A percentile compares a stretch with the other conserved stretches of the same genome.
These are phyloP conservation scores for Penicillium sp. DNA, from an alignment of 2,329 filamentous ascomycete genomes.

Conservation along the genomic window DNA sequence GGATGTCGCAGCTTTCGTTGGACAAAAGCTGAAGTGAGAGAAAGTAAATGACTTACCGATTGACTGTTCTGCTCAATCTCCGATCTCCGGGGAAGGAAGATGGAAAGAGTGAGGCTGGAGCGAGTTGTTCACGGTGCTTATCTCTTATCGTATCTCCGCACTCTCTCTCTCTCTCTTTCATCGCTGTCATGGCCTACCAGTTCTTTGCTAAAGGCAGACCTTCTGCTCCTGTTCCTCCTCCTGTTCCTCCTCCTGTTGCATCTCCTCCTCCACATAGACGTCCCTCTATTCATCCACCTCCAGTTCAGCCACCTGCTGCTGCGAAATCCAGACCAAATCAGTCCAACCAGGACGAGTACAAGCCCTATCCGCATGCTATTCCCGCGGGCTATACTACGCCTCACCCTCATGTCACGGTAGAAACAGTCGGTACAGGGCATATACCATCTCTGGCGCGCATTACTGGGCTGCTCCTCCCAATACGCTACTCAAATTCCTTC, in stretches of 20 bases:
- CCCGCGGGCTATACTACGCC: conserved; percentile 30
- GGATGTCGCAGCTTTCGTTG: background rate
- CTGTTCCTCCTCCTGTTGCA: conserved; percentile 18
- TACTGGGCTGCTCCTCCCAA: conserved; percentile 55
- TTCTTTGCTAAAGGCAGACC: conserved; percentile 35
- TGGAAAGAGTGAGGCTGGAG: conserved; percentile 22
- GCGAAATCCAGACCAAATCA: conserved; percentile 24
- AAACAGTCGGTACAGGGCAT: conserved; percentile 50
- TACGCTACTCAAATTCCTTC: conserved; percentile 58
- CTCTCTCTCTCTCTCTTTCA: conserved; percentile 14
- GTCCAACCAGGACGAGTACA: conserved; percentile 24
- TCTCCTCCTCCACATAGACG: conserved; percentile 18
- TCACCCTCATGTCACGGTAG: conserved; percentile 51
- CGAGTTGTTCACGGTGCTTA: conserved; percentile 21
- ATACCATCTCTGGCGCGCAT: conserved; percentile 55
- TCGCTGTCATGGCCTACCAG: conserved; percentile 33
- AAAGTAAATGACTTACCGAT: conserved; percentile 12
- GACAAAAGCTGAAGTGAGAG: background rate
- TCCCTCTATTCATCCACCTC: conserved; percentile 32
- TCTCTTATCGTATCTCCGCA: conserved; percentile 38
- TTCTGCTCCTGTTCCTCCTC: conserved; percentile 17
- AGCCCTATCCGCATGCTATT: conserved; percentile 31
- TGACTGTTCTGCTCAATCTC: conserved; percentile 10
- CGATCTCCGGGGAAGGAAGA: conserved; percentile 7
- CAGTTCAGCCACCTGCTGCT: conserved; percentile 24